Base-by-base conservation (phyloP, 495 filamentous ascomycete genomes). In the Penicillium malachiteum region DNA sequence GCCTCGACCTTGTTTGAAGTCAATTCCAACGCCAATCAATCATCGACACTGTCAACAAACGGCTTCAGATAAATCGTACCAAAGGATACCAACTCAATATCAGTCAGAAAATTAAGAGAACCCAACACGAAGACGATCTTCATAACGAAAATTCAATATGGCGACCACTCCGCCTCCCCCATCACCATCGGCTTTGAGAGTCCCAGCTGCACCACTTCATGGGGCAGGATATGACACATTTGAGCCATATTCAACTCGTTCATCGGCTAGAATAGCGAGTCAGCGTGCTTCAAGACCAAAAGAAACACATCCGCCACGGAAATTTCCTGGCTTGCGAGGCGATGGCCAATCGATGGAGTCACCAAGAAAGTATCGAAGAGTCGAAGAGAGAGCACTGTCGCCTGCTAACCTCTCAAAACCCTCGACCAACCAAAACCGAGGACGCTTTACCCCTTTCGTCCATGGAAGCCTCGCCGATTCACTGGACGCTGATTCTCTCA, bases 141-240 rank as follows among this genome's bases (percentile, higher is more conserved):
- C 34, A 38, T 26, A 0, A 3, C n/a, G 9, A 43, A 4, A 21
- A 43, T 16, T 43, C 43, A 13, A 7, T 39, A 50, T 50, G 26
- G 43, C 34, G 18, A 43, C 84, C 41, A 91, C 91, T 58, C 87
- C 88, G 38, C 85, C 86, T 14, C 84, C 84, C 39, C 73, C 78
- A 38, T 77, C 79, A 32, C 74, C 76, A 6, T 59, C 63, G 31
- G 26, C 42, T 40, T 67, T 88, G 44, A 79, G 80, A 54, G 86
- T 87, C 38, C 91, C 91, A 45, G 77, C 83, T 45, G 88, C 91
- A 38, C 91, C 91, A 14, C 83, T 81, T 35, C 83, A 86, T 73
- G 88, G 88, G 45, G 67, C 81, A 48, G 84, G 78, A 62, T 79
- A 82, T 54, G 89, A 95, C 72, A 66, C 73, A 48, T 90, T 85